Percentiles rank a stretch among this genome's conserved stretches.
Evolutionary conservation across 1,139 yeast genomes (phyloP).

Genomic region (Yueomyces sp.): DNA sequence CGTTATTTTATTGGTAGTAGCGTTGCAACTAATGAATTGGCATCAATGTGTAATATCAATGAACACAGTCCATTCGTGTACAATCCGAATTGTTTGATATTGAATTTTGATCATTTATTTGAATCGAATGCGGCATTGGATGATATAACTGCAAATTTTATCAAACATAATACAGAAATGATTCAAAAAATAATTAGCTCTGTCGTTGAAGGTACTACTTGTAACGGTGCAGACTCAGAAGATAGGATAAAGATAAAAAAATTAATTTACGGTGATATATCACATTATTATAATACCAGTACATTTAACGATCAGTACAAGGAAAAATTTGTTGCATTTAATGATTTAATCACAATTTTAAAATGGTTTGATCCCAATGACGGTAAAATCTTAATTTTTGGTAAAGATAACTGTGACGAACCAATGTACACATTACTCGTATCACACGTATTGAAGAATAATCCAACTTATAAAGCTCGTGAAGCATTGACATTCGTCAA

Average conservation of each 20-base stretch:
- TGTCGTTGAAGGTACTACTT: constrained; percentile 1
- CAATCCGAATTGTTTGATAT: constrained; percentile 11
- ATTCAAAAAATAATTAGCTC: constrained; percentile 3
- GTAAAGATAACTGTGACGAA: constrained; percentile 19
- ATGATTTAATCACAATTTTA: constrained; percentile 19
- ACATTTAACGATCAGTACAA: constrained; percentile 11
- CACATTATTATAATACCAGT: constrained; percentile 9
- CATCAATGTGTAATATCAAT: constrained; percentile 16
- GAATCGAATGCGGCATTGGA: constrained; percentile 5
- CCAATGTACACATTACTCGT: constrained; percentile 15
- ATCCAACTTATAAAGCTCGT: constrained; percentile 11
- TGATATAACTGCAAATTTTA: constrained; percentile 4
- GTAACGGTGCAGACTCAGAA: constrained; percentile 5
- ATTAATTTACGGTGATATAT: constrained; percentile 7
- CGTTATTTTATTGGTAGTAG: constrained; percentile 18
- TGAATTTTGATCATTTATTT: constrained; percentile 12
- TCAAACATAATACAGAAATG: constrained; percentile 7
- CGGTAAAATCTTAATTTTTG: constrained; percentile 17
- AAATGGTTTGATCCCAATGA: constrained; percentile 6
- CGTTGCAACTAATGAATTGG: constrained; percentile 15
- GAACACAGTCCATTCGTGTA: constrained; percentile 7
- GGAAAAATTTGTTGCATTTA: constrained; percentile 15
- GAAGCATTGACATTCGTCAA: constrained; percentile 21
- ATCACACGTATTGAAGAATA: constrained; percentile 15
- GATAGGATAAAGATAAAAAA: constrained; percentile 3